Percentiles rank a stretch among this genome's conserved stretches.
These are phyloP conservation scores for Agrocybe pediades DNA, from an alignment of 768 basidiomycete species.

Conservation along the genomic window DNA sequence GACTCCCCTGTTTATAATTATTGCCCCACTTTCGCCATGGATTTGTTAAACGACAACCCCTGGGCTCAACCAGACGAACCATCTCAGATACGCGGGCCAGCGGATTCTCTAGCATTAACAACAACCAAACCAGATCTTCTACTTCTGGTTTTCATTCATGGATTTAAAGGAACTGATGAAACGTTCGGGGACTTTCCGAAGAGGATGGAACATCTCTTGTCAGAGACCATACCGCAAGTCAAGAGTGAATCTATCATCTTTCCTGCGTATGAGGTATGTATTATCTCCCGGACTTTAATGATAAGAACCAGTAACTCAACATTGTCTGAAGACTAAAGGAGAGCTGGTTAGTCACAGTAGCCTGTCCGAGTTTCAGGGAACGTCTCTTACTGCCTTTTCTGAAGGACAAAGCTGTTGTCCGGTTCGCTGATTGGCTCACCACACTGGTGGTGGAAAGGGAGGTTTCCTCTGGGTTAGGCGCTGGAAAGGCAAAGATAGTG, in stretches of 20 bases:
- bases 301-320: neutral
- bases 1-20: neutral
- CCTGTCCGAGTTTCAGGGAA: neutral
- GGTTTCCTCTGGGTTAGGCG: conserved; percentile 71
- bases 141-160: conserved; percentile 79
- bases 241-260: conserved; percentile 78
- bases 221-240: conserved; percentile 58
- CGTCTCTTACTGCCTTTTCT: conserved; percentile 5
- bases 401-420: conserved; percentile 78
- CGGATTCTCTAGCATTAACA: conserved; percentile 15
- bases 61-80: neutral
- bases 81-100: neutral
- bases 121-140: conserved; percentile 44
- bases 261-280: conserved; percentile 80
- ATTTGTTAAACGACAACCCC: neutral
- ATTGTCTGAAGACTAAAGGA: conserved; percentile 72
- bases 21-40: neutral
- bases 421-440: conserved; percentile 92
- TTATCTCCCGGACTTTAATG: neutral
- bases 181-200: conserved; percentile 82
- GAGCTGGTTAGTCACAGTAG: conserved; percentile 62
- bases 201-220: conserved; percentile 74
- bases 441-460: conserved; percentile 87
- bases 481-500: conserved; percentile 80
- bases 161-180: conserved; percentile 63